phyloP scores from a whole-genome alignment of 2,329 filamentous ascomycete species.

The Beauveria sp. region DNA sequence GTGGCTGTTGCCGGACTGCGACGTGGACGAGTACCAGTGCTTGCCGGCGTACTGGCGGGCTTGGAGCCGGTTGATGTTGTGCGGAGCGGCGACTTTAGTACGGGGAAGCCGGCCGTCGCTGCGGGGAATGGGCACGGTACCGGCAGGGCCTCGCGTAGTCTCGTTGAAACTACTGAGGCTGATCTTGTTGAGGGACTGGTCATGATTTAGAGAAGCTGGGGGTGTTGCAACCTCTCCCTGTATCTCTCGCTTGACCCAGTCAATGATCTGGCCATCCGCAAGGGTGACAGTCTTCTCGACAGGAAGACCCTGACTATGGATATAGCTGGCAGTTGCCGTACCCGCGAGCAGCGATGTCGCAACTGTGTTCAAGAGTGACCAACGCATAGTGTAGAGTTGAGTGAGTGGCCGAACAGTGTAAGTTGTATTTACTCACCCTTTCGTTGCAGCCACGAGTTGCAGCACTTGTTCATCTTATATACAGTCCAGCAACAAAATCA shows the following conservation, averaged over 20 bases:
- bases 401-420: background rate
- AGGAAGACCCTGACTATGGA: constrained; percentile 3
- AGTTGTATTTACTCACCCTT: background rate
- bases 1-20: constrained; percentile 1
- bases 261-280: constrained; percentile 11
- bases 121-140: constrained; percentile 14
- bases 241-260: constrained; percentile 11
- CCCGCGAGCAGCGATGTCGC: background rate
- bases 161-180: constrained; percentile 1
- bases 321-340: background rate
- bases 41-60: constrained; percentile 6
- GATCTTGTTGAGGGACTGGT: background rate
- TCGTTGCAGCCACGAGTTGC: background rate
- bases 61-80: background rate
- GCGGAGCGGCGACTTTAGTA: background rate
- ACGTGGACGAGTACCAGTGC: constrained; percentile 10
- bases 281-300: constrained; percentile 14
- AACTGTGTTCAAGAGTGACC: background rate
- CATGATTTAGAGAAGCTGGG: background rate
- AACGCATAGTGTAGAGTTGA: background rate
- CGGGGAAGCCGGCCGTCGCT: background rate
- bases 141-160: constrained; percentile 4
- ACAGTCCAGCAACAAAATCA: no score
- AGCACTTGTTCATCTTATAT: background rate
- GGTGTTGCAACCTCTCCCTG: constrained; percentile 11